Conservation (phyloP, 2,329 filamentous ascomycete species). For the Apiospora arundinis region DNA sequence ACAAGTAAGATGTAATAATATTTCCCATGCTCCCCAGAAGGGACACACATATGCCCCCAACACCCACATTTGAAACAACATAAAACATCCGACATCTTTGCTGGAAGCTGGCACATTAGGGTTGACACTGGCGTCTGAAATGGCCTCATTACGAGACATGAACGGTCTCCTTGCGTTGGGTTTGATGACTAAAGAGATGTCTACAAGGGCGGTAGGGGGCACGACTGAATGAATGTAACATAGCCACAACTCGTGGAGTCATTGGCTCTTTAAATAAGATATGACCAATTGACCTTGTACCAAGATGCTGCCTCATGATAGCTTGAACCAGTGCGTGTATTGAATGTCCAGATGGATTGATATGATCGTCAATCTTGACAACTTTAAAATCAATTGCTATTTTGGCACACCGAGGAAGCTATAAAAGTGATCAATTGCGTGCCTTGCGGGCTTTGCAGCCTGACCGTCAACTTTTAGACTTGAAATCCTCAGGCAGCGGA, state of each 20-base stretch:
- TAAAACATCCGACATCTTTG: slow-evolving; percentile 12
- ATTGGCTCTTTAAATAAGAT: slow-evolving; percentile 11
- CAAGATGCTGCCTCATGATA: not conserved
- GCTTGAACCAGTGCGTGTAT: not conserved
- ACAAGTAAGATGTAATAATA: slow-evolving; percentile 27
- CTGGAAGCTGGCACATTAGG: slow-evolving; percentile 14
- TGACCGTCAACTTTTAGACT: slow-evolving; percentile 40
- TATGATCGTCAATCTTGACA: not conserved
- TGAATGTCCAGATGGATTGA: not conserved
- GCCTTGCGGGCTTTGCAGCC: slow-evolving; percentile 34
- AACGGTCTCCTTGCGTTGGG: not conserved
- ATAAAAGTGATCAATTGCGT: slow-evolving; percentile 30
- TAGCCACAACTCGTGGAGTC: slow-evolving; percentile 15
- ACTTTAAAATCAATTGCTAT: not conserved
- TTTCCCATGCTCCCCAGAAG: slow-evolving; percentile 14
- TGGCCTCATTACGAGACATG: slow-evolving; percentile 16
- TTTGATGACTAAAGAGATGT: not conserved
- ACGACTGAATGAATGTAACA: slow-evolving; percentile 24
- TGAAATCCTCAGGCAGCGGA: not conserved
- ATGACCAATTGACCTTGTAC: slow-evolving; percentile 26
- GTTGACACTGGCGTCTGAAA: slow-evolving; percentile 11
- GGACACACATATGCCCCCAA: slow-evolving; percentile 7
- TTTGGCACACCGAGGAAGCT: not conserved
- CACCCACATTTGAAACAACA: slow-evolving; percentile 14
- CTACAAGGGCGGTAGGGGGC: slow-evolving; percentile 17